A percentile compares a stretch with the other conserved stretches of the same genome.
phyloP scores from a whole-genome alignment of 495 filamentous ascomycete species.

The Penicillium daleae region DNA sequence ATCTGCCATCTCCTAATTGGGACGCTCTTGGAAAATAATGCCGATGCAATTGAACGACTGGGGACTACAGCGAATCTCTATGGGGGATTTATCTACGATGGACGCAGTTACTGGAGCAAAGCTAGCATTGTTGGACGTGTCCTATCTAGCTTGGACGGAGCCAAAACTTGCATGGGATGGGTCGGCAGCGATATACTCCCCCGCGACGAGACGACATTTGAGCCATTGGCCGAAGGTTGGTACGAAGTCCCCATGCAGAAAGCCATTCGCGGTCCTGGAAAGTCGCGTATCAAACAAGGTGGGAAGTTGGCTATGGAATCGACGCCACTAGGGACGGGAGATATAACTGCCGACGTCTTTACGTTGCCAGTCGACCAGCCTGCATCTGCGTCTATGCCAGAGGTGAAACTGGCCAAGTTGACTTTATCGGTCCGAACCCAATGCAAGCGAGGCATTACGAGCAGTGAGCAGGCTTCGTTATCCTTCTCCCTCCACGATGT shows the following conservation, averaged over 20 bases:
- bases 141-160: constrained; percentile 63
- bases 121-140: constrained; percentile 76
- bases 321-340: constrained; percentile 44
- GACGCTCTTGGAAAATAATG: constrained; percentile 76
- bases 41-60: constrained; percentile 62
- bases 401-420: constrained; percentile 27
- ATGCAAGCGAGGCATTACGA: constrained; percentile 35
- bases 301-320: constrained; percentile 38
- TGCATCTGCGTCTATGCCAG: constrained; percentile 11
- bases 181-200: constrained; percentile 63
- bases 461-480: constrained; percentile 55
- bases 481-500: constrained; percentile 47
- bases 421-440: constrained; percentile 24
- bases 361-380: constrained; percentile 37
- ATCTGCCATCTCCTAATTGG: constrained; percentile 78
- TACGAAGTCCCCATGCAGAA: constrained; percentile 57
- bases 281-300: constrained; percentile 46
- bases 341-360: constrained; percentile 52
- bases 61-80: constrained; percentile 73
- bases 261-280: constrained; percentile 22
- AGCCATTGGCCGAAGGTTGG: constrained; percentile 63
- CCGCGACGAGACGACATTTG: constrained; percentile 24
- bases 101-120: constrained; percentile 83
- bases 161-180: constrained; percentile 81
- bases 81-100: constrained; percentile 74